Conservation (phyloP, 179 eudicot genomes). For the Nepenthes alata region DNA sequence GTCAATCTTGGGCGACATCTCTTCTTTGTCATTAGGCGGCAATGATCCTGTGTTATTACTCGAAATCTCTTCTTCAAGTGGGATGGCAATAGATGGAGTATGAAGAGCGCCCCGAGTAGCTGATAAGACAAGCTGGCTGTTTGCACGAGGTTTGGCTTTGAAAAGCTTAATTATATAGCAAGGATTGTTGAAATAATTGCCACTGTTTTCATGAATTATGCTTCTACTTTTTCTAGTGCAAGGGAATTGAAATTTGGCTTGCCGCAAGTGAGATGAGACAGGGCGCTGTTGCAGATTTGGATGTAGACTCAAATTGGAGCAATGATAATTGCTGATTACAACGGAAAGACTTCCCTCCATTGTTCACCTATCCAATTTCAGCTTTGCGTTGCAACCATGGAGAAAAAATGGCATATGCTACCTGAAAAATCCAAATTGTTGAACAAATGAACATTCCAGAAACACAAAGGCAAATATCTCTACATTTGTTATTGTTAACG, state of each 20-base stretch:
- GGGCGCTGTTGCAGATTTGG: neutral
- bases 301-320: neutral
- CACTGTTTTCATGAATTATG: neutral
- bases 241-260: neutral
- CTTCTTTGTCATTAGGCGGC: neutral
- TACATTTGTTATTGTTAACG: no score
- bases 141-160: neutral
- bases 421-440: neutral
- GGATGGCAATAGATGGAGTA: neutral
- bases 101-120: neutral
- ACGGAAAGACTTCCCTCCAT: neutral
- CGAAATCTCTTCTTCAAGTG: neutral
- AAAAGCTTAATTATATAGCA: neutral
- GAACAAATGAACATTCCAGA: neutral
- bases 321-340: neutral
- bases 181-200: neutral
- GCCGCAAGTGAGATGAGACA: neutral
- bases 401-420: neutral
- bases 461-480: no score
- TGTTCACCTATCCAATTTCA: neutral
- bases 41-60: neutral
- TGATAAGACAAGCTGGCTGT: neutral
- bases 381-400: no score
- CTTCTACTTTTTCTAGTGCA: neutral
- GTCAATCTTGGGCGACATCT: slow-evolving; percentile 47